Base-by-base conservation (phyloP, 768 basidiomycete species). In the Lactifluus volemus region DNA sequence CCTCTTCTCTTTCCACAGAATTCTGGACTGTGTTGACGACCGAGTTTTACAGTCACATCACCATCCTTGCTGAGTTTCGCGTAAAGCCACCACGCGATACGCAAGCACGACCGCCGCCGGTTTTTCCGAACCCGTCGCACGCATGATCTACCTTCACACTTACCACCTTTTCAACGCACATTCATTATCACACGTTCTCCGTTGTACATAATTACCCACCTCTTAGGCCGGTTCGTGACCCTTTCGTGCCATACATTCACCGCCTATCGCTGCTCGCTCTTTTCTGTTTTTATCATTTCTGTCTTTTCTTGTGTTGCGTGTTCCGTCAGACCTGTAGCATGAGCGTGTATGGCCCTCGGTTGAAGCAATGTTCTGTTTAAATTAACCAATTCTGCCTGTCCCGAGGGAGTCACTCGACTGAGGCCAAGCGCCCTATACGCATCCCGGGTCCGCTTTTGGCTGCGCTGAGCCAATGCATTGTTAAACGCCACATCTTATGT, bases 41-140 rank as follows among this genome's bases (percentile, higher is more conserved):
- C 29, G 49, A 44, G 53, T 68, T 25, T 63, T 19, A 39, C 65
- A 92, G 89, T 70, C 89, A 92, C 69, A 73, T 92, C 59, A 84
- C 82, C 63, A 78, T 92, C 62, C 76, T 81, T 63, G 75, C 80
- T 69, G 85, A 91, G 72, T 89, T 92, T 78, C 84, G 89, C 60
- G 82, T 92, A 61, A 89, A 87, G 68, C 86, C 85, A 7, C 88
- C 82, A 32, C 79, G 82, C 70, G 84, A 80, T 17, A 66, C 70
- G 17, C 25, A 47, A 48, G 68, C 70, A 34, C 75, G 73, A 38
- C 71, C 77, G 4, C 70, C 73, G n/a, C 73, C 73, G 9, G 68
- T 75, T 29, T 77, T 79, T 65, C 70, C 73, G 21, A 71, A 72
- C 53, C 71, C 74, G 55, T 76, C 75, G 38, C 73, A 75, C 58